Evolutionary conservation across 192 early-diverging fungal genomes (phyloP).

Genomic region (Gamsiella multidivaricata): DNA sequence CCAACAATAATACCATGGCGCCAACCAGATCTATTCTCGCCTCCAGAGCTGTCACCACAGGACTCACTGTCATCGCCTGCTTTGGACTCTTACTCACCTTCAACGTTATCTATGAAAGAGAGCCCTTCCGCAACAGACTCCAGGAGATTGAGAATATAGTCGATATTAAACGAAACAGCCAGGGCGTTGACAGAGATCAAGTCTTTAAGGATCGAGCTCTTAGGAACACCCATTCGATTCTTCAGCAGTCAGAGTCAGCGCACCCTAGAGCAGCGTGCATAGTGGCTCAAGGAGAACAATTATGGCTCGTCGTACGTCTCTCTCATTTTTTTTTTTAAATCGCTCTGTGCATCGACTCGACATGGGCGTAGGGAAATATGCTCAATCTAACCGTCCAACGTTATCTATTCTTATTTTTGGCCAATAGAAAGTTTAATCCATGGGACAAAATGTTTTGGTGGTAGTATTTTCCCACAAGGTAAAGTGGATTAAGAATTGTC

Average conservation of each 20-base stretch:
- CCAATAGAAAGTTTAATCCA: constrained; percentile 23
- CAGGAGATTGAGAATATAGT: not conserved
- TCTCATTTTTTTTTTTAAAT: not conserved
- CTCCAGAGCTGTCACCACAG: constrained; percentile 5
- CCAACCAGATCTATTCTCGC: constrained; percentile 10
- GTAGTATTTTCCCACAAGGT: constrained; percentile 52
- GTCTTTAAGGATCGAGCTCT: not conserved
- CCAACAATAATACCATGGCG: not conserved
- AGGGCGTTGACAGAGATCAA: constrained; percentile 3
- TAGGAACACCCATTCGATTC: not conserved
- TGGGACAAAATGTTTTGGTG: constrained; percentile 24
- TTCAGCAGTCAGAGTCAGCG: constrained; percentile 1
- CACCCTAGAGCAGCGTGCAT: not conserved
- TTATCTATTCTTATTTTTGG: not conserved
- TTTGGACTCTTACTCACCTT: not conserved
- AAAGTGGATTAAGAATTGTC: not conserved
- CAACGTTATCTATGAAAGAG: not conserved
- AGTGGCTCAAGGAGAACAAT: not conserved
- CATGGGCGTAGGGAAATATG: too few species aligned
- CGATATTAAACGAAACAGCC: not conserved
- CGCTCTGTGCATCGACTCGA: too few species aligned
- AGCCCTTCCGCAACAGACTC: not conserved
- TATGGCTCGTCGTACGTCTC: not conserved
- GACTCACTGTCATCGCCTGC: not conserved
- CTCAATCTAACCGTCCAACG: too few species aligned